Base-by-base conservation (phyloP, 352 stramenopile species). In the Pythium brassicae region DNA sequence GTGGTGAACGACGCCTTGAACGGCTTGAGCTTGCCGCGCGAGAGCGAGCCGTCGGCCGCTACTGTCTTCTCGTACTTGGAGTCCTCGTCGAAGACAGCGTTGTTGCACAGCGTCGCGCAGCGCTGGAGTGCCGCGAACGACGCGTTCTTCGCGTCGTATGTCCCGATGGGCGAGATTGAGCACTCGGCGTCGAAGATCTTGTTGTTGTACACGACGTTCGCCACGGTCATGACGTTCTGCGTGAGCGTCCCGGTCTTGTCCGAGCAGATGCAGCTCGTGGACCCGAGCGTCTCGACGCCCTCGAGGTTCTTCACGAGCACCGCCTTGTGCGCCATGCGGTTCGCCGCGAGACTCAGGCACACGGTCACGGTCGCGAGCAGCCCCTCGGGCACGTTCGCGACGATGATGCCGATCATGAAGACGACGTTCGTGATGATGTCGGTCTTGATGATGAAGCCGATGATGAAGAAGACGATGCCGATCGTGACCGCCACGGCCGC, bases 211-310 rank as follows among this genome's bases (percentile, higher is more conserved):
- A 77, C 65, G 2, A 78, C 56, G 45, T 95, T 82, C 7, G 84
- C 83, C 34, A 96, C 83, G 2, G 86, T 96, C 89, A 97, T 97
- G 60, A 87, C 71, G 68, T 96, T 96, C 51, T 83, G 62, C 15
- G 89, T 97, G 20, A 97, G 63, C 11, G 89, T 97, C 17, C 87
- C 87, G 0, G 87, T 96, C 70, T 96, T 96, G 67, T 97, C 91
- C 3, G 79, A 94, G 71, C 86, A 97, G 63, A 97, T 97, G 62
- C 75, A 88, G 19, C 75, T 87, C 12, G 83, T 91, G 17, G 72
- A 87, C 15, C 86, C 86, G 0, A 96, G 61, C 11, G 86, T 96
- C 65, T 96, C 84, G 17, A 95, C 77, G 50, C 68, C 76, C 63
- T 92, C 69, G 17, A 96, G 65, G 53, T 92, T 92, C 68, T 94